Evolutionary conservation across 2,329 filamentous ascomycete species (phyloP), one percentile per base, ranked within the genome.

Genomic region (Ophiocordyceps unilateralis): DNA sequence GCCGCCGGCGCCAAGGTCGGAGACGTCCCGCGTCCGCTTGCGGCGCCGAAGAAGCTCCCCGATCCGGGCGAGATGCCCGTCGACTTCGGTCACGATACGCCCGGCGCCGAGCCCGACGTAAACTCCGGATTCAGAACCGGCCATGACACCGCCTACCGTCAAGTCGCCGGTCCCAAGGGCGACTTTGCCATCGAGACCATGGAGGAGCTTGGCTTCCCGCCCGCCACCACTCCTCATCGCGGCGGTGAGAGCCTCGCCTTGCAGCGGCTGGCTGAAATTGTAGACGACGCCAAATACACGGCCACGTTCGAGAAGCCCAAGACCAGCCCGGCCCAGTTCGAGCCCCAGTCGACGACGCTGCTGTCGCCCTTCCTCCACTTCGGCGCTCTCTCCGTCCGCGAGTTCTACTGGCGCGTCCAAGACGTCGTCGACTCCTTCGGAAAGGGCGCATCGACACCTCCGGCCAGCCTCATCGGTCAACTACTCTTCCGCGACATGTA

Each of bases 401-500:
- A 80, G 43, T 81, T 87, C 57, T 88, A 83, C 60, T 84, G 81
- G 75, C 69, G 73, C 21, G 76, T 76, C 0, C 70, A 78, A 53
- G 75, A 78, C 22, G 68, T 81, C 1, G 67, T 83, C 2, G 61
- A 71, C 5, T 62, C 64, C 11, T 76, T 74, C 51, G 70, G 71
- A 28, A 66, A 67, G 28, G 67, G 66, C 2, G 72, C 72, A 3
- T 79, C 75, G 8, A 63, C 66, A 22, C 76, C 79, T 1, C 83
- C 83, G 0, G 75, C 74, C n/a, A 82, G 75, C 47, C 58, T 88
- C 15, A 77, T 71, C 0, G 83, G 83, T 3, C 83, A 88, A 51
- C 60, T 88, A 1, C 64, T 86, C 11, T 88, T 88, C 57, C 70
- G 83, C 15, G 83, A 88, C 55, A 88, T 88, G 83, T 88, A 87